Conservation (phyloP, 176 grass and related monocot species). For the Alopecurus myosuroides region DNA sequence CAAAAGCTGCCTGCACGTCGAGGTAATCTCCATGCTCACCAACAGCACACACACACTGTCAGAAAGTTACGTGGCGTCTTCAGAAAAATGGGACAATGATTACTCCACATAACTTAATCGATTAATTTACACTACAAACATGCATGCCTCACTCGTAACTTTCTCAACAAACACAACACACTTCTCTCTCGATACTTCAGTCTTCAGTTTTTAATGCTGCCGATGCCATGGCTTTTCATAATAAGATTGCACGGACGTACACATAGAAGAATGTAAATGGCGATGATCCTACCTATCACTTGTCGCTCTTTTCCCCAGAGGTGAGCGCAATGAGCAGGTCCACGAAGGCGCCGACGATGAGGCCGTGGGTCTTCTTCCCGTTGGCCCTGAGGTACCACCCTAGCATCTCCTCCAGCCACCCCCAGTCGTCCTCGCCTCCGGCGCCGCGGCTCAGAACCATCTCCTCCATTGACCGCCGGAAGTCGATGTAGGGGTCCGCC, state of each 20-base stretch:
- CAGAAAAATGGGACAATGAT: not conserved
- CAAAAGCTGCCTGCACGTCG: not conserved
- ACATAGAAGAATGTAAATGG: not conserved
- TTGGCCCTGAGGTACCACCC: slow-evolving; percentile 79
- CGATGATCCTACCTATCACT: not conserved
- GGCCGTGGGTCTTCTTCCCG: slow-evolving; percentile 59
- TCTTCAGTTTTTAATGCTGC: not conserved
- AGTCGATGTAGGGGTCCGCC: slow-evolving; percentile 57
- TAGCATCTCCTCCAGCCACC: slow-evolving; percentile 88
- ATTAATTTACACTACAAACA: not conserved
- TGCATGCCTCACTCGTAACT: too few relatives aligned
- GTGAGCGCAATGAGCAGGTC: slow-evolving; percentile 60
- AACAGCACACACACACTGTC: not conserved
- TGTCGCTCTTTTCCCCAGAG: not conserved
- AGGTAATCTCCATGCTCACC: not conserved
- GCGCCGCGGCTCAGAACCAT: slow-evolving; percentile 60
- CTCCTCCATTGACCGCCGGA: slow-evolving; percentile 82
- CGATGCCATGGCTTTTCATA: not conserved
- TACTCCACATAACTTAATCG: not conserved
- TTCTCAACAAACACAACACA: not conserved
- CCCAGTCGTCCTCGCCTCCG: slow-evolving; percentile 34
- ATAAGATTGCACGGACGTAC: too few relatives aligned
- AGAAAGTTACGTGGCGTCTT: not conserved
- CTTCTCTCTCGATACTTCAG: not conserved
- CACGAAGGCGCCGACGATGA: slow-evolving; percentile 74